phyloP scores from a whole-genome alignment of 1,139 yeast species.

The Yamadazyma dushanensis region DNA sequence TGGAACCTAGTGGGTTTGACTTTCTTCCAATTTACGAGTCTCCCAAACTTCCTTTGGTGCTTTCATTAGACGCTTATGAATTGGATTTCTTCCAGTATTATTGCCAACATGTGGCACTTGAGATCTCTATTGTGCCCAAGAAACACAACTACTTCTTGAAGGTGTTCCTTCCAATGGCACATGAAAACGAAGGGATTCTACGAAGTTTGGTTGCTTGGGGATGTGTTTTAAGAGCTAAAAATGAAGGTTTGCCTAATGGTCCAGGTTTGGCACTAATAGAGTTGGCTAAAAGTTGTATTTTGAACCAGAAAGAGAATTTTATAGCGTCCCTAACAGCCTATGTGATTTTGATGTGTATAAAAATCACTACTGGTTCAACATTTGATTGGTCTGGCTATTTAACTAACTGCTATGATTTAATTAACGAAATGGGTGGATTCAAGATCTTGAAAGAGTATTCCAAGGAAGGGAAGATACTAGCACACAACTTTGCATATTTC shows the following conservation, averaged over 20 bases:
- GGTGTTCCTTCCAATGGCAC: conserved; percentile 33
- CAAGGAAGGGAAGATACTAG: conserved; percentile 18
- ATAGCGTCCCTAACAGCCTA: conserved; percentile 27
- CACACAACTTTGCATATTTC: conserved; percentile 22
- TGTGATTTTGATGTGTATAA: conserved; percentile 33
- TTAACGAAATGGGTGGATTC: conserved; percentile 30
- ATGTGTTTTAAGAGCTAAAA: conserved; percentile 7
- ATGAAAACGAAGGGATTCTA: conserved; percentile 26
- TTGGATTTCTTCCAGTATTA: conserved; percentile 27
- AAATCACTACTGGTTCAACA: conserved; percentile 34
- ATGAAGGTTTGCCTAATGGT: conserved; percentile 20
- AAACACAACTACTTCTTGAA: conserved; percentile 29
- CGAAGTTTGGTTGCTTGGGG: conserved; percentile 29
- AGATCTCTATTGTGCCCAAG: conserved; percentile 29
- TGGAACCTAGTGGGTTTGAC: neutral
- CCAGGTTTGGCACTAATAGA: conserved; percentile 6
- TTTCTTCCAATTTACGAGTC: conserved; percentile 3
- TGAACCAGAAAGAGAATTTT: conserved; percentile 15
- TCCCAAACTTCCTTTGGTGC: conserved; percentile 13
- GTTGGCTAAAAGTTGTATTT: conserved; percentile 5
- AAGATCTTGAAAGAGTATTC: conserved; percentile 23
- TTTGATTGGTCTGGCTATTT: conserved; percentile 30
- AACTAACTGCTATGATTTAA: conserved; percentile 26
- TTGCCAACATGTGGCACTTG: conserved; percentile 27
- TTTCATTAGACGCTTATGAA: conserved; percentile 20